Evolutionary conservation across 1,284 basidiomycete species (phyloP).

Genomic region (Puccinia sorghi): DNA sequence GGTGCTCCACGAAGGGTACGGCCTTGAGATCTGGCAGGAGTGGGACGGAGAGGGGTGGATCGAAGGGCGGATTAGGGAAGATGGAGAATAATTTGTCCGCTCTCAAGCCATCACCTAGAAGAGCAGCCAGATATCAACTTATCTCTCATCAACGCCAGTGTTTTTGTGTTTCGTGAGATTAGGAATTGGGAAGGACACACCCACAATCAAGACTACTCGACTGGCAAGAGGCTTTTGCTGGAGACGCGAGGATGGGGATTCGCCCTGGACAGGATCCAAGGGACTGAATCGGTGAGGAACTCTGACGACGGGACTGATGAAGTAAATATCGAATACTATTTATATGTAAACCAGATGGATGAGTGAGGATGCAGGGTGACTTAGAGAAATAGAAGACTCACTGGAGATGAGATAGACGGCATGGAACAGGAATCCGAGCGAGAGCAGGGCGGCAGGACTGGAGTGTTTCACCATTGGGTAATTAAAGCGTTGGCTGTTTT

Average conservation of each 20-base stretch:
- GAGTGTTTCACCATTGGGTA: neutral
- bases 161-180: neutral
- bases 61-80: conserved; percentile 66
- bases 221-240: conserved; percentile 65
- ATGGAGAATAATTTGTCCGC: conserved; percentile 75
- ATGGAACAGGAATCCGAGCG: conserved; percentile 73
- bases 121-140: neutral
- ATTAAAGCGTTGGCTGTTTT: neutral
- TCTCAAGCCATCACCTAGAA: conserved; percentile 73
- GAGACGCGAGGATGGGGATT: conserved; percentile 68
- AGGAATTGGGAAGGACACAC: conserved; percentile 60
- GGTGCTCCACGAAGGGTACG: neutral
- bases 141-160: neutral
- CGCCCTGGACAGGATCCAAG: conserved; percentile 61
- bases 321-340: conserved; percentile 80
- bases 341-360: conserved; percentile 52
- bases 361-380: conserved; percentile 52
- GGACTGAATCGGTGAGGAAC: conserved; percentile 49
- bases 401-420: conserved; percentile 69
- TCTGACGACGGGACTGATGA: conserved; percentile 63
- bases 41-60: conserved; percentile 61
- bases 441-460: conserved; percentile 60
- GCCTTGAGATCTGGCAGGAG: conserved; percentile 36
- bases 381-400: conserved; percentile 45
- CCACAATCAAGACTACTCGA: conserved; percentile 76